Conservation (phyloP, 2,329 filamentous ascomycete genomes). For the Phyllosticta citrichinensis region DNA sequence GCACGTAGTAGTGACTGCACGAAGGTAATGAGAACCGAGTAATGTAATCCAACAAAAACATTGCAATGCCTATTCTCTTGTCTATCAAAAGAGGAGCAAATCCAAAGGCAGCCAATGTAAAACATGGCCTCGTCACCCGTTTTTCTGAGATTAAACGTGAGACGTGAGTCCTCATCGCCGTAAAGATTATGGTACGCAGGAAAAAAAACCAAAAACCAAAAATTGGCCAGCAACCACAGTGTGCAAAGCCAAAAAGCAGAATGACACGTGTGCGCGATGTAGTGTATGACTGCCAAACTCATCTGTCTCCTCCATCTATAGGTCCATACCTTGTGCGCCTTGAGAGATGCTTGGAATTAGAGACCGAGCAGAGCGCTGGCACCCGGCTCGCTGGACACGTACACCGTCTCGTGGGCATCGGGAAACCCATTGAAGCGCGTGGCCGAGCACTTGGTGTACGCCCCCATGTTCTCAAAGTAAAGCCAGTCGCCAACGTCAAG, state of each 20-base stretch:
- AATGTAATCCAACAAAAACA: neutral
- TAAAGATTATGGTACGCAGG: neutral
- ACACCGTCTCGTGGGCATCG: conserved; percentile 84
- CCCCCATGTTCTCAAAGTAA: conserved; percentile 98
- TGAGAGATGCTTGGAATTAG: neutral
- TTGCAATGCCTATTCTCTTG: neutral
- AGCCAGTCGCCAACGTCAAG: conserved; percentile 95
- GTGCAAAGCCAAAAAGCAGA: neutral
- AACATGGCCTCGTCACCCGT: neutral
- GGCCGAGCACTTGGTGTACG: conserved; percentile 96
- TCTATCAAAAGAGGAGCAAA: neutral
- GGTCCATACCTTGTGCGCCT: neutral
- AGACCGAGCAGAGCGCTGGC: conserved; percentile 58
- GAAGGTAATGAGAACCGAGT: neutral
- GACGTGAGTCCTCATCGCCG: neutral
- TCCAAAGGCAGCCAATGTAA: too few species aligned
- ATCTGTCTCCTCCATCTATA: conserved; percentile 8
- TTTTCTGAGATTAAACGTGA: neutral
- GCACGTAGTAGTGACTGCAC: neutral
- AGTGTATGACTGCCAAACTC: neutral
- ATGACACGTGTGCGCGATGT: neutral
- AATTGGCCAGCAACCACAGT: neutral
- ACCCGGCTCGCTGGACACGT: conserved; percentile 87
- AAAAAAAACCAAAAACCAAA: neutral
- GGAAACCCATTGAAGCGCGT: conserved; percentile 97